These are phyloP conservation scores for Silene conica DNA, from an alignment of 148 eudicot species.

Conservation along the genomic window DNA sequence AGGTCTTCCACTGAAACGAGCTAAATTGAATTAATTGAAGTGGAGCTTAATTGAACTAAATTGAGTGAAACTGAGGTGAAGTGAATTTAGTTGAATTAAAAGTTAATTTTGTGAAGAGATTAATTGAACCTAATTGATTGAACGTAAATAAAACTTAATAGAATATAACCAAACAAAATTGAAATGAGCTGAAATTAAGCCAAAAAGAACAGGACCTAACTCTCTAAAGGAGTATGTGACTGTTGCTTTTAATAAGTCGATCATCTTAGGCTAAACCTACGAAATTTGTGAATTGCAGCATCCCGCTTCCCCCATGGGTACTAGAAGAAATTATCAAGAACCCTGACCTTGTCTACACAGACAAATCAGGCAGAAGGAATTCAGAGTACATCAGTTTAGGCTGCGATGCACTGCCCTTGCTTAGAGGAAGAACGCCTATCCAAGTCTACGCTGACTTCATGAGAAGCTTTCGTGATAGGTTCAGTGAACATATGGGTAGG, in stretches of 20 bases:
- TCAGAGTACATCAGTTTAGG: constrained; percentile 90
- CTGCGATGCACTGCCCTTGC: constrained; percentile 75
- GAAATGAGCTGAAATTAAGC: no score
- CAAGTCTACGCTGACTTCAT: constrained; percentile 88
- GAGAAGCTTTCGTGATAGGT: constrained; percentile 78
- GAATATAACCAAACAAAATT: no score
- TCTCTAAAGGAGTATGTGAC: background rate
- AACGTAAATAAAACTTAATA: no score
- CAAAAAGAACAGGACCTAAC: no score
- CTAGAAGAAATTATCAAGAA: constrained; percentile 83
- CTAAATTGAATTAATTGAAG: no score
- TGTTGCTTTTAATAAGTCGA: background rate
- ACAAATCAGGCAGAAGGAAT: constrained; percentile 83
- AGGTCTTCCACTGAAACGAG: no score
- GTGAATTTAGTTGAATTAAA: no score
- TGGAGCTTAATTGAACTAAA: no score
- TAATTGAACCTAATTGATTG: no score
- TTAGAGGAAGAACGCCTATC: constrained; percentile 92
- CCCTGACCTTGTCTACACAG: constrained; percentile 93
- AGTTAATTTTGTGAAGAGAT: no score
- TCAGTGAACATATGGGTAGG: constrained; percentile 62
- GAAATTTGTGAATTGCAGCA: constrained; percentile 41
- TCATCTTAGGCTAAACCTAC: constrained; percentile 14
- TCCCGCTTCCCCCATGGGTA: constrained; percentile 97
- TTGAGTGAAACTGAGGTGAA: no score